Percentiles rank a stretch among this genome's conserved stretches.
Evolutionary conservation across 352 stramenopile species (phyloP).

Genomic region (Pythium apleroticum): DNA sequence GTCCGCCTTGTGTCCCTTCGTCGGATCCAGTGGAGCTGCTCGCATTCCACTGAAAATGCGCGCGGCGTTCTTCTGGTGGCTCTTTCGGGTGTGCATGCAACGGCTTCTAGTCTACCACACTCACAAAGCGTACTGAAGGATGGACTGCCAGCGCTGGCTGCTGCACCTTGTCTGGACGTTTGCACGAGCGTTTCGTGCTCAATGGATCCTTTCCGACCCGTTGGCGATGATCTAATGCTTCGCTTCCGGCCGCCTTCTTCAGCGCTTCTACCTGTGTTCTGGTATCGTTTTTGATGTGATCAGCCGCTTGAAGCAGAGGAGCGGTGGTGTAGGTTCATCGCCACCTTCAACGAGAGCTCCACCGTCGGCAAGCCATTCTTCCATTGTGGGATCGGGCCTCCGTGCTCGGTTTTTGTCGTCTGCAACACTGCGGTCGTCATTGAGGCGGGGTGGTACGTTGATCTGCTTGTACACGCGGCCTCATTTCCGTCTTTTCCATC

Average conservation of each 20-base stretch:
- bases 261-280: slow-evolving; percentile 6
- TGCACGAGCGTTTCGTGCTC: background rate
- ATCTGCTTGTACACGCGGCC: background rate
- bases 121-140: background rate
- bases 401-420: too few species aligned
- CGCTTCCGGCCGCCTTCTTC: background rate
- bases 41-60: slow-evolving; percentile 9
- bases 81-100: slow-evolving; percentile 1
- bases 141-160: background rate
- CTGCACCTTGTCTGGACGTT: background rate
- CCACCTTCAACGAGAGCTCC: background rate
- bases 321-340: background rate
- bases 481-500: background rate
- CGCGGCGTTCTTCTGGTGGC: background rate
- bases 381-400: background rate
- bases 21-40: background rate
- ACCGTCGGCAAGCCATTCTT: background rate
- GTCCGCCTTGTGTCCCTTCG: background rate
- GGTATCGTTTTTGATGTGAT: background rate
- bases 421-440: background rate
- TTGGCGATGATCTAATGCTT: background rate
- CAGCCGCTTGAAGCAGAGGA: background rate
- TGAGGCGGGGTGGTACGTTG: background rate
- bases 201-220: background rate
- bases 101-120: background rate